Base-by-base conservation (phyloP, 768 basidiomycete species). In the Boletus speciosus region DNA sequence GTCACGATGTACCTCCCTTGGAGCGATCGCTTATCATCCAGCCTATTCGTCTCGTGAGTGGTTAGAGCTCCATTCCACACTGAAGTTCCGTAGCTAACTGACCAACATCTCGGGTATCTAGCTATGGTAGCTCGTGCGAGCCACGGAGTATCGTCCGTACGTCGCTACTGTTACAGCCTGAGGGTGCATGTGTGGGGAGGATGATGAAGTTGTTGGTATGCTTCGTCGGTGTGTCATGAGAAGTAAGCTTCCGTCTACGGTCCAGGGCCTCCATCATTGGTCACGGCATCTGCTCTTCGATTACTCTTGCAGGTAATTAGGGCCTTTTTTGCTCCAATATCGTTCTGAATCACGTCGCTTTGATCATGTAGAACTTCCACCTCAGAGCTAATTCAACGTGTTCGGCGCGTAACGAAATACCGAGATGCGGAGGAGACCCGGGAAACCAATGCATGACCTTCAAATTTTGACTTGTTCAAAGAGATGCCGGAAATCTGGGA, bases 241-340 rank as follows among this genome's bases (percentile, higher is more conserved):
- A 49, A 40, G 57, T 49, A 46, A 40, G 19, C 39, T 41, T 44
- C 46, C 47, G 25, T 41, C 59, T 37, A 31, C 15, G 35, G 46
- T 38, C 45, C 29, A 31, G 40, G 25, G 23, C 27, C 34, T 39
- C 57, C 19, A 41, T 51, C 45, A 21, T 34, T 50, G 31, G 44
- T 48, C 31, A 50, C 40, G 38, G 23, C 6, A 34, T 58, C 21
- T 34, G 51, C 43, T 42, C 27, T 37, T 40, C 41, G 38, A 41
- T 53, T 55, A 25, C 45, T 37, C 36, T 48, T 49, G 46, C 44
- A 38, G 42, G 46, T 31, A 47, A 37, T 32, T n/a, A 25, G 34
- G 29, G 5, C 36, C 15, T 43, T 34, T 34, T 45, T 39, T 41
- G 9, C 25, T n/a, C 25, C 35, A 37, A 39, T 41, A 12, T 38